A percentile compares a stretch with the other conserved stretches of the same genome.
Evolutionary conservation across 2,329 filamentous ascomycete species (phyloP).

Genomic region (Pyrenochaeta sp.): DNA sequence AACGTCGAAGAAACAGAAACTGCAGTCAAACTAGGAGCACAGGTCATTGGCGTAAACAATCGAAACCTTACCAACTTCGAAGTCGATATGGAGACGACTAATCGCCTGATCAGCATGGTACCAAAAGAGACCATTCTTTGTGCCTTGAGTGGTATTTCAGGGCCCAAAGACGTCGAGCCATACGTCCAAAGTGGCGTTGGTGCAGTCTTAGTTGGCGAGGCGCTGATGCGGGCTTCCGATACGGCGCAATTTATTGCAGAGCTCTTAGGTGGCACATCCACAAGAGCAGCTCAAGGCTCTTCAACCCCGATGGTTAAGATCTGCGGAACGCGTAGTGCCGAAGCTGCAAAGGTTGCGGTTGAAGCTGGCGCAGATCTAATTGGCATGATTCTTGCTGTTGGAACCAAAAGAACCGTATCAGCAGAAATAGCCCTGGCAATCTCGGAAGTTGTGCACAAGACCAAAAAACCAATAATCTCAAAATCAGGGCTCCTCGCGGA

Average conservation of each 20-base stretch:
- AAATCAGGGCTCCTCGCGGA: constrained; percentile 32
- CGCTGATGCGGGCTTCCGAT: constrained; percentile 90
- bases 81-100: constrained; percentile 92
- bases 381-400: constrained; percentile 88
- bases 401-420: constrained; percentile 79
- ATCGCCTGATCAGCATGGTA: constrained; percentile 85
- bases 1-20: constrained; percentile 91
- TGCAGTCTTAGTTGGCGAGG: constrained; percentile 92
- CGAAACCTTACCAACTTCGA: constrained; percentile 96
- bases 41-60: constrained; percentile 97
- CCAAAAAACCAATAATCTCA: constrained; percentile 44
- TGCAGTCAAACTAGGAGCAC: constrained; percentile 84
- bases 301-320: constrained; percentile 80
- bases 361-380: constrained; percentile 90
- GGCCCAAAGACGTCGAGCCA: constrained; percentile 83
- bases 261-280: constrained; percentile 71
- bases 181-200: constrained; percentile 91
- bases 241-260: constrained; percentile 83
- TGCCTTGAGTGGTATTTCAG: constrained; percentile 92
- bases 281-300: constrained; percentile 16
- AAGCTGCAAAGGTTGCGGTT: constrained; percentile 81
- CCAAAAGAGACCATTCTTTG: constrained; percentile 87
- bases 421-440: constrained; percentile 83
- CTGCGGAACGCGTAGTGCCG: constrained; percentile 85
- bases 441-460: constrained; percentile 75